Conservation (phyloP, 306 rosid species). For the Cicer bijugum region DNA sequence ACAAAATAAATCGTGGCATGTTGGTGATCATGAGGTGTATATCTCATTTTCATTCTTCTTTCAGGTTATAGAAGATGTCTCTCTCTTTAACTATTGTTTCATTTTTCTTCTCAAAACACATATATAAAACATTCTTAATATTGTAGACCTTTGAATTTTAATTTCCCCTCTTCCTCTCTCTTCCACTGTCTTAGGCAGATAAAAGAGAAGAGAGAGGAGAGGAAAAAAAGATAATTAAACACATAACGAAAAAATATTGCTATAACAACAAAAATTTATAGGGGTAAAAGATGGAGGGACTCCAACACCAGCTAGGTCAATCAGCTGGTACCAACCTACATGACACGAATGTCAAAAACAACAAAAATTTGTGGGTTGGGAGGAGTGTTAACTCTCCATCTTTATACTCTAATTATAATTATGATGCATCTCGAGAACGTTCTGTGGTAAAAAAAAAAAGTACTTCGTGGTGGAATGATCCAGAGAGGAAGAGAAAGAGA, state of each 20-base stretch:
- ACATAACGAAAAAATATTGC: too few species aligned
- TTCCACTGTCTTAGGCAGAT: background rate
- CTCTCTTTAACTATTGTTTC: background rate
- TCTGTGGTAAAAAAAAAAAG: background rate
- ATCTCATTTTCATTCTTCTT: constrained; percentile 12
- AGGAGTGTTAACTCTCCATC: constrained; percentile 22
- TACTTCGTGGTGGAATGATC: constrained; percentile 63
- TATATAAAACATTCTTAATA: background rate
- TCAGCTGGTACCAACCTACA: background rate
- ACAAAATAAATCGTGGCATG: background rate
- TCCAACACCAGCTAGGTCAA: background rate
- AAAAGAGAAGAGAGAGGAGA: constrained; percentile 9
- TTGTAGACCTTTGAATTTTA: background rate
- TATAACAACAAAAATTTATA: background rate
- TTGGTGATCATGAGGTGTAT: background rate
- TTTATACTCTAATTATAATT: background rate
- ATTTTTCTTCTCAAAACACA: background rate
- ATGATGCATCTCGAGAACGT: constrained; percentile 18
- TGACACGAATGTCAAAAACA: background rate
- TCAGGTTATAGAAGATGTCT: background rate
- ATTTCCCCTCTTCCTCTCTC: constrained; percentile 38
- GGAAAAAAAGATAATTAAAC: background rate
- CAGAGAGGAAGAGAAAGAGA: constrained; percentile 60
- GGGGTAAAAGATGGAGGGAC: constrained; percentile 40
- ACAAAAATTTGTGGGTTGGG: constrained; percentile 3